These are phyloP conservation scores for Chlorella sp. DNA, from an alignment of 139 green algal species.

Conservation along the genomic window DNA sequence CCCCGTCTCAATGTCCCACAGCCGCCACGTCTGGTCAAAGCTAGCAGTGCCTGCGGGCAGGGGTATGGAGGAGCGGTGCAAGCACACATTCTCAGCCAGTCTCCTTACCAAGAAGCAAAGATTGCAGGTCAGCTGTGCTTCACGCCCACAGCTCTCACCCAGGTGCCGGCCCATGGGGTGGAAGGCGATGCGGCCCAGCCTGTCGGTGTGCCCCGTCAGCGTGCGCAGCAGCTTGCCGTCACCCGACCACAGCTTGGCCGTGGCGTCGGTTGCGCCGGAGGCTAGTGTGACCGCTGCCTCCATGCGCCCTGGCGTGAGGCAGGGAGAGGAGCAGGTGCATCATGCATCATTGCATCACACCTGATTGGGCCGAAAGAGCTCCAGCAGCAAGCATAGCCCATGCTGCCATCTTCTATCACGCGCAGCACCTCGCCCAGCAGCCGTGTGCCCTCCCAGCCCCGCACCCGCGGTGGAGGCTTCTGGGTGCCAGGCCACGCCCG, in stretches of 20 bases:
- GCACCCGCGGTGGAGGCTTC: slow-evolving; percentile 25
- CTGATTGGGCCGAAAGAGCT: no score
- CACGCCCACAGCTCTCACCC: slow-evolving; percentile 25
- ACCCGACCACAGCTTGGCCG: slow-evolving; percentile 62
- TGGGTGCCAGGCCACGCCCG: slow-evolving; percentile 89
- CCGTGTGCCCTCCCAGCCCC: neutral
- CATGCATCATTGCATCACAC: no score
- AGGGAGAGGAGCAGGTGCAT: neutral
- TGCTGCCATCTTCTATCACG: neutral
- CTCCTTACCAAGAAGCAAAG: neutral
- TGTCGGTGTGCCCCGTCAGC: slow-evolving; percentile 84
- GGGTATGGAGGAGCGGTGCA: neutral
- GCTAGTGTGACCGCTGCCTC: slow-evolving; percentile 45
- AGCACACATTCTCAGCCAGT: neutral
- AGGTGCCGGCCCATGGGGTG: slow-evolving; percentile 90
- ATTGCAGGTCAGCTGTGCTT: neutral
- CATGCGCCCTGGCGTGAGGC: slow-evolving; percentile 6
- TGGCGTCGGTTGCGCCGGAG: slow-evolving; percentile 78
- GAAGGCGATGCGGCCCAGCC: slow-evolving; percentile 85
- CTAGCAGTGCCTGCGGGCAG: slow-evolving; percentile 71
- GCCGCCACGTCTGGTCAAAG: slow-evolving; percentile 95
- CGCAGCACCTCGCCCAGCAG: neutral
- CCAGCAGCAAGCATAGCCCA: no score
- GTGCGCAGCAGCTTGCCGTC: slow-evolving; percentile 63
- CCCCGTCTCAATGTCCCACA: slow-evolving; percentile 94